Percentiles rank a stretch among this genome's conserved stretches.
These are phyloP conservation scores for Pyronema omphalodes DNA, from an alignment of 495 filamentous ascomycete species.

Conservation along the genomic window DNA sequence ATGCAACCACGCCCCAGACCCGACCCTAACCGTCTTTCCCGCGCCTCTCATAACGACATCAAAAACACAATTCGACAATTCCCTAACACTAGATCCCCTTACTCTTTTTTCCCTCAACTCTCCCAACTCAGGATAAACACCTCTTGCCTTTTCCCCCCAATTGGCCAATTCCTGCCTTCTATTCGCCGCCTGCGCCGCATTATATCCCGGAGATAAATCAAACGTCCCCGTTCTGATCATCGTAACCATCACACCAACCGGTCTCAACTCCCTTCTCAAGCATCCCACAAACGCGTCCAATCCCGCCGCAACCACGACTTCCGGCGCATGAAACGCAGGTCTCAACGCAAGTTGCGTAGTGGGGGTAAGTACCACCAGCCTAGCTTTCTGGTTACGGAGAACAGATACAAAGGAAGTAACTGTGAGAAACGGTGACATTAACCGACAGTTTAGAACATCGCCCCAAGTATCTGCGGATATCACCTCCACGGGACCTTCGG, in stretches of 20 bases:
- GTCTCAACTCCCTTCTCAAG: constrained; percentile 54
- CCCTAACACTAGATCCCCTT: constrained; percentile 49
- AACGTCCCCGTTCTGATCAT: constrained; percentile 79
- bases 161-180: constrained; percentile 28
- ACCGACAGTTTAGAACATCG: constrained; percentile 73
- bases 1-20: constrained; percentile 64
- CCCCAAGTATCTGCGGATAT: constrained; percentile 66
- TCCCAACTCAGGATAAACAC: constrained; percentile 21
- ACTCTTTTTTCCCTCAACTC: constrained; percentile 5
- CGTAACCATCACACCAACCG: constrained; percentile 54
- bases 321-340: constrained; percentile 67
- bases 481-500: constrained; percentile 60
- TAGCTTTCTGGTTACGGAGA: constrained; percentile 48
- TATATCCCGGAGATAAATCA: constrained; percentile 31
- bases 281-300: constrained; percentile 62
- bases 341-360: constrained; percentile 66
- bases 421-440: constrained; percentile 79
- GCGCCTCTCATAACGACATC: constrained; percentile 52
- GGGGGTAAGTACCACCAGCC: constrained; percentile 65
- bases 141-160: constrained; percentile 15
- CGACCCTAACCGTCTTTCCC: constrained; percentile 47
- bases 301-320: constrained; percentile 58
- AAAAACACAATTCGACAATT: constrained; percentile 69
- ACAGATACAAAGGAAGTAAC: constrained; percentile 76
- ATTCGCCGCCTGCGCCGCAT: constrained; percentile 3